phyloP scores from a whole-genome alignment of 129 eudicot species.

The Flaveria trinervia region DNA sequence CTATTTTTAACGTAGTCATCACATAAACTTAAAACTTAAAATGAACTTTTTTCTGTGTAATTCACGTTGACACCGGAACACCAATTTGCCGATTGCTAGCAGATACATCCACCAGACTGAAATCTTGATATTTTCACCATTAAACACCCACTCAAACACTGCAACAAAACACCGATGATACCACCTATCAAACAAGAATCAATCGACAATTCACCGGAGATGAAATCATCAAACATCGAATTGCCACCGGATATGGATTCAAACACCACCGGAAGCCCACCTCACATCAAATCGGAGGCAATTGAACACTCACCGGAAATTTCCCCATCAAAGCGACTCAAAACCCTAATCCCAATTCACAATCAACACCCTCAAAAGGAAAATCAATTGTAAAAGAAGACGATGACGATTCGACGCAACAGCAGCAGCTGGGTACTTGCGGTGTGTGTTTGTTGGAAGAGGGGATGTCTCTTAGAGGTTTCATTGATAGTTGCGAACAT shows the following conservation, averaged over 20 bases:
- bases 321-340: conserved; percentile 44
- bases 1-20: no score
- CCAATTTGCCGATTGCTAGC: no score
- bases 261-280: not conserved
- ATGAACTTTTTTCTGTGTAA: no score
- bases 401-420: not conserved
- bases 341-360: conserved; percentile 41
- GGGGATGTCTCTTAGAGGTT: conserved; percentile 59
- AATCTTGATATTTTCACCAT: no score
- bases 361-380: conserved; percentile 48
- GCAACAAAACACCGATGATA: not conserved
- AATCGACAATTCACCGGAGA: not conserved
- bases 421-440: conserved; percentile 37
- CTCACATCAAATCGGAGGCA: conserved; percentile 21
- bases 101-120: no score
- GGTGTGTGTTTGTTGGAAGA: conserved; percentile 76
- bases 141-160: not conserved
- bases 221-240: not conserved
- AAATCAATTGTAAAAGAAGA: conserved; percentile 45
- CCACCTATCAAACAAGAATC: conserved; percentile 4
- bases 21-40: no score
- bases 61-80: no score
- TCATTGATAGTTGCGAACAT: conserved; percentile 73
- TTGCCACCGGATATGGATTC: not conserved
- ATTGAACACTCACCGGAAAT: not conserved